A percentile compares a stretch with the other conserved stretches of the same genome.
Conservation (phyloP, 2,329 filamentous ascomycete species). For the Hypocrella siamensis region DNA sequence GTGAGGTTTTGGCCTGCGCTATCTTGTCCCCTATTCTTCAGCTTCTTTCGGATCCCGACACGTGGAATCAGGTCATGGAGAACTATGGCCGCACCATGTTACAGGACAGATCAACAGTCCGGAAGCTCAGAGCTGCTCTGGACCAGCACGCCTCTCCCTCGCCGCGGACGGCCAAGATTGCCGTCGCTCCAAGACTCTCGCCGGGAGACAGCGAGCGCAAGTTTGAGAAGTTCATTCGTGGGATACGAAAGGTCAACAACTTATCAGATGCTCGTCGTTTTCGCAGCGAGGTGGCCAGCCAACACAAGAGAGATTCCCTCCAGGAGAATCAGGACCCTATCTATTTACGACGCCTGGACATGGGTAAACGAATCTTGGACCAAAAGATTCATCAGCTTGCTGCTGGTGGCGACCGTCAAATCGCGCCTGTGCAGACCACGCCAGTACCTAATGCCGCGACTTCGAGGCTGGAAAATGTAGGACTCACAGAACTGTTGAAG, state of each 20-base stretch:
- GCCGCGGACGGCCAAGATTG: constrained; percentile 46
- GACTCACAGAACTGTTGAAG: constrained; percentile 72
- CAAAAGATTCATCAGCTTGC: constrained; percentile 75
- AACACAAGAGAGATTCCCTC: constrained; percentile 71
- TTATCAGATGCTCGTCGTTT: constrained; percentile 86
- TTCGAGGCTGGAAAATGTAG: constrained; percentile 59
- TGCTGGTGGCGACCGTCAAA: constrained; percentile 40
- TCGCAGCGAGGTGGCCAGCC: constrained; percentile 80
- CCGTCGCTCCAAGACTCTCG: constrained; percentile 61
- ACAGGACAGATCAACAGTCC: constrained; percentile 89
- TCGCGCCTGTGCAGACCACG: constrained; percentile 10
- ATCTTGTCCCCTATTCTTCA: constrained; percentile 70
- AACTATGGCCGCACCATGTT: constrained; percentile 73
- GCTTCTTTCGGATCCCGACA: constrained; percentile 78
- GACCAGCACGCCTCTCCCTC: constrained; percentile 86
- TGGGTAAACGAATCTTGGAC: constrained; percentile 78
- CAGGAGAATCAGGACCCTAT: constrained; percentile 68
- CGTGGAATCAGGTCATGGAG: constrained; percentile 94
- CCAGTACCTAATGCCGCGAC: constrained; percentile 17
- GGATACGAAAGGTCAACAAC: constrained; percentile 77
- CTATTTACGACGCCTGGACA: constrained; percentile 79
- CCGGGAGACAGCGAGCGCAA: constrained; percentile 77
- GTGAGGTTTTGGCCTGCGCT: constrained; percentile 87
- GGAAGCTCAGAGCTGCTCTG: constrained; percentile 76
- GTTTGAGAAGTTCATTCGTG: constrained; percentile 87